Conservation (phyloP, 768 basidiomycete species). For the Lanmaoa pseudosensibilis region DNA sequence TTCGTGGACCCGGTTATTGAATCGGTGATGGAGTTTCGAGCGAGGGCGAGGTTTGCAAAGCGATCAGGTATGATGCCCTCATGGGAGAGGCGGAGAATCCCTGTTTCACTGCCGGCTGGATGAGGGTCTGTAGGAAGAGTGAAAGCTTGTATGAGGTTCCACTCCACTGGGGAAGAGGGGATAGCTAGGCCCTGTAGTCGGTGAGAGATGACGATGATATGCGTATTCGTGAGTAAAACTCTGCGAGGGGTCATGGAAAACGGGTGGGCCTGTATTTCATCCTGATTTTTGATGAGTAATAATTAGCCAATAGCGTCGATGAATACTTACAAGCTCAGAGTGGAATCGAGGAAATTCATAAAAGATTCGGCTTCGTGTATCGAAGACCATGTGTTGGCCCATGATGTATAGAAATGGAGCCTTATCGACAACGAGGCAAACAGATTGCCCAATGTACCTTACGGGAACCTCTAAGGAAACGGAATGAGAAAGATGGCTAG, state of each 20-base stretch:
- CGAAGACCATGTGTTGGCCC: neutral
- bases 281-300: neutral
- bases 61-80: neutral
- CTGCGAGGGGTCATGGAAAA: neutral
- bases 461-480: neutral
- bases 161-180: neutral
- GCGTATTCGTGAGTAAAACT: slow-evolving; percentile 4
- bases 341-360: neutral
- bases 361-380: neutral
- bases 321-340: neutral
- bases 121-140: neutral
- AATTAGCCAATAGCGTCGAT: neutral
- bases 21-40: slow-evolving; percentile 4
- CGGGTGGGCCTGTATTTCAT: neutral
- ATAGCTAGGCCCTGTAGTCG: neutral
- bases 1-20: neutral
- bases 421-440: neutral
- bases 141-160: slow-evolving; percentile 6
- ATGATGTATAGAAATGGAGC: neutral
- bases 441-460: neutral
- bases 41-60: neutral
- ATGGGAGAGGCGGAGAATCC: slow-evolving; percentile 6
- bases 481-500: neutral
- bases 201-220: slow-evolving; percentile 1
- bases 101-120: neutral